A percentile compares a stretch with the other conserved stretches of the same genome.
Conservation (phyloP, 108 stramenopile species). For the Aurantiochytrium sp. region DNA sequence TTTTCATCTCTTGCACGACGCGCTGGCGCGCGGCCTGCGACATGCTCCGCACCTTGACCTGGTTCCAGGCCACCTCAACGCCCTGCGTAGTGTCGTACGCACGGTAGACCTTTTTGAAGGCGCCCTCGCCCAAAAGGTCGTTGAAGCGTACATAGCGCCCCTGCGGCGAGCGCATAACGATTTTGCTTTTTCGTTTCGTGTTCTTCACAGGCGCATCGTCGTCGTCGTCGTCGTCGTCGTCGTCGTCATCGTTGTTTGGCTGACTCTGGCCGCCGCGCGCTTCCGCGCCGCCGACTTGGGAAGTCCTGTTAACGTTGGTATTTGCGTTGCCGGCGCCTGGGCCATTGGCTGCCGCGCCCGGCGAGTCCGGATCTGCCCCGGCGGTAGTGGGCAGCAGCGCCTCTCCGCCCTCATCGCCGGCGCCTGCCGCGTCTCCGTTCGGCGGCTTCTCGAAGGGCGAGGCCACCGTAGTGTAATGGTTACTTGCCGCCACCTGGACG, state of each 20-base stretch:
- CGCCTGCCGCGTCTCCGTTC: no score
- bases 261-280: not conserved
- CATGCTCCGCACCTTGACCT: not conserved
- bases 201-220: not conserved
- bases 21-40: slow-evolving; percentile 32
- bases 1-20: slow-evolving; percentile 88
- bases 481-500: not conserved
- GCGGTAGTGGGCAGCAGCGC: no score
- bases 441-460: not conserved
- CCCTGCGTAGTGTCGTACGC: slow-evolving; percentile 13
- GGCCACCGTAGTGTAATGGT: not conserved
- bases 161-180: slow-evolving; percentile 77
- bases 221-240: not conserved
- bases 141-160: slow-evolving; percentile 90
- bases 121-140: slow-evolving; percentile 86
- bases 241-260: not conserved
- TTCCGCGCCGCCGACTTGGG: not conserved
- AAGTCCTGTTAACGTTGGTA: not conserved
- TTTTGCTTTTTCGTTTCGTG: slow-evolving; percentile 51
- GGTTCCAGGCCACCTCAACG: slow-evolving; percentile 34
- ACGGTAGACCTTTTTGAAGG: slow-evolving; percentile 81
- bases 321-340: not conserved
- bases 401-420: no score
- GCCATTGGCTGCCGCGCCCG: not conserved
- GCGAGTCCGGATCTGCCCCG: no score